Conservation (phyloP, 768 basidiomycete species). For the Lactarius akahatsu region DNA sequence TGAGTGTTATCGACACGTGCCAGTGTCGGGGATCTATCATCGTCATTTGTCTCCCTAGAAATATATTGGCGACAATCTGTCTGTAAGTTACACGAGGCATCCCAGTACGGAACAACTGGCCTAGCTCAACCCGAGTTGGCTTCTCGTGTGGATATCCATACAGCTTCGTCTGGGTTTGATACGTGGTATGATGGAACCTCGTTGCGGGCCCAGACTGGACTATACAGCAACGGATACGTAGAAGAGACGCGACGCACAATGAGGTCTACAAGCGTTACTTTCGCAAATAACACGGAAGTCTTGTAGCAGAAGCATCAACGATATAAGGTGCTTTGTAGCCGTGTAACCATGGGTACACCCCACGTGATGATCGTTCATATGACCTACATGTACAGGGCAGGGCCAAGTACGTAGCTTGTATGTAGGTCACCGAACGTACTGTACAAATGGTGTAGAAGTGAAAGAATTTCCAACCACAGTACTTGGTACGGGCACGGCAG, state of each 20-base stretch:
- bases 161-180: neutral
- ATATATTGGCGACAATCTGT: no score
- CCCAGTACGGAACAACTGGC: no score
- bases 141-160: neutral
- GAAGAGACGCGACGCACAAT: conserved; percentile 93
- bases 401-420: neutral
- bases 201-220: neutral
- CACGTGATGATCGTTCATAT: neutral
- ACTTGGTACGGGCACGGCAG: neutral
- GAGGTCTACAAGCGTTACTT: conserved; percentile 77
- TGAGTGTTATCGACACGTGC: no score
- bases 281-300: conserved; percentile 36
- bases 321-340: neutral
- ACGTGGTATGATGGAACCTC: neutral
- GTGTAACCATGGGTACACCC: neutral
- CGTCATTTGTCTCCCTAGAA: no score
- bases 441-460: neutral
- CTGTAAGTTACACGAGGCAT: no score
- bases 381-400: neutral
- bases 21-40: no score
- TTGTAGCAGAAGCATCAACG: neutral
- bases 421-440: neutral
- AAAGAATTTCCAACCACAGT: neutral
- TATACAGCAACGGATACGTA: conserved; percentile 47
- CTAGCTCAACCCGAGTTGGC: no score